Evolutionary conservation across 2,329 filamentous ascomycete species (phyloP), one percentile per base, ranked within the genome.

Genomic region (Phaeosphaeriaceae sp.): DNA sequence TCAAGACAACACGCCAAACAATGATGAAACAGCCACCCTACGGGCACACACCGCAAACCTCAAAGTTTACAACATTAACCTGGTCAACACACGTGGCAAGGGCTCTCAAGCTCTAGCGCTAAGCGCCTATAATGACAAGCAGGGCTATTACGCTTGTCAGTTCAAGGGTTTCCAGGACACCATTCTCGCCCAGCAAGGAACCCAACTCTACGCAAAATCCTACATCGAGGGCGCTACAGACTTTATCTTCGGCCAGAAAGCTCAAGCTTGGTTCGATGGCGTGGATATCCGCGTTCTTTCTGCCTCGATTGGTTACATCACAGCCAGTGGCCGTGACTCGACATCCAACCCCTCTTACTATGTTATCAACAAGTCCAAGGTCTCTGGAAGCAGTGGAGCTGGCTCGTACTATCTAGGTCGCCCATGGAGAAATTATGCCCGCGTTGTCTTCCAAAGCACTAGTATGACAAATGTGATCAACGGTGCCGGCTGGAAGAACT

Each of bases 31-130:
- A 4, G 78, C 71, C 3, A 82, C 80, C 1, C 66, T 81, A n/a
- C 74, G 79, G 11, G 78, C 76, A 7, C 71, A 67, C 58, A 77
- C 80, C 0, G 63, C 69, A 4, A 78, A 82, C 58, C 77, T 87
- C 50, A 81, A 80, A 57, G 71, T 87, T 15, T 88, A 87, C 74
- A 87, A 87, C 56, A 75, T 88, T 65, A 83, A 85, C 64, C 72
- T 84, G 8, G 67, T 70, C 52, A 73, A 72, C 50, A 71, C 66
- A 13, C 70, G 77, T 43, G 81, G 80, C 6, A 43, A 73, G 32
- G 79, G 80, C 17, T 76, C 74, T 3, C 81, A 83, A 56, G 81
- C 79, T 11, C 72, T 85, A 39, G 83, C 83, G 2, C 50, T 86
- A 15, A 79, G 77, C 28, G 81, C 83, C 4, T 74, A 79, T 29